A percentile compares a stretch with the other conserved stretches of the same genome.
These are phyloP conservation scores for Curvularia lunata DNA, from an alignment of 2,329 filamentous ascomycete species.

Conservation along the genomic window DNA sequence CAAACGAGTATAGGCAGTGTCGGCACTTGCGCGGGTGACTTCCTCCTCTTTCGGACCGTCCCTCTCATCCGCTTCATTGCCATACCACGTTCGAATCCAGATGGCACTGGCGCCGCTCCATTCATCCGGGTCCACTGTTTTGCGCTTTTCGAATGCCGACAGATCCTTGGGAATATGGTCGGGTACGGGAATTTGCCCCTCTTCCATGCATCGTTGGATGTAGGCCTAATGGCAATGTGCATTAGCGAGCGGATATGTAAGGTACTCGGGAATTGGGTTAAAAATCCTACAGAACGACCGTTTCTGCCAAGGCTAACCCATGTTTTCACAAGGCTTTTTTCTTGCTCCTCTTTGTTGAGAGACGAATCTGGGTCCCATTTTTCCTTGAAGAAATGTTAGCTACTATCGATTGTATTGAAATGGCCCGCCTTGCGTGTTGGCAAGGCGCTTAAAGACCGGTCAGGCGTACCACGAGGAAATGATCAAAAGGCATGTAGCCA, in stretches of 20 bases:
- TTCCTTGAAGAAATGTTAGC: constrained; percentile 1
- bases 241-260: neutral
- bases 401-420: neutral
- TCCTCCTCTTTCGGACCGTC: neutral
- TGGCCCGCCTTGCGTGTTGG: neutral
- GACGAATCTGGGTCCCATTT: constrained; percentile 7
- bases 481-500: constrained; percentile 3
- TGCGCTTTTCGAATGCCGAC: constrained; percentile 5
- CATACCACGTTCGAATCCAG: constrained; percentile 10
- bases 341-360: constrained; percentile 5
- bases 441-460: neutral
- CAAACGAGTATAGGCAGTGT: neutral
- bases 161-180: neutral
- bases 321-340: constrained; percentile 1
- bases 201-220: neutral
- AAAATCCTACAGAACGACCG: neutral
- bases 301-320: constrained; percentile 5
- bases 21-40: constrained; percentile 1
- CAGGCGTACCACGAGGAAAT: constrained; percentile 3
- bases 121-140: neutral
- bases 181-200: neutral
- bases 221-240: neutral
- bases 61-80: neutral
- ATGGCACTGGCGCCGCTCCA: neutral
- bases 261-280: neutral